Evolutionary conservation across 2,329 filamentous ascomycete genomes (phyloP).

Genomic region (Mollisiaceae sp.): DNA sequence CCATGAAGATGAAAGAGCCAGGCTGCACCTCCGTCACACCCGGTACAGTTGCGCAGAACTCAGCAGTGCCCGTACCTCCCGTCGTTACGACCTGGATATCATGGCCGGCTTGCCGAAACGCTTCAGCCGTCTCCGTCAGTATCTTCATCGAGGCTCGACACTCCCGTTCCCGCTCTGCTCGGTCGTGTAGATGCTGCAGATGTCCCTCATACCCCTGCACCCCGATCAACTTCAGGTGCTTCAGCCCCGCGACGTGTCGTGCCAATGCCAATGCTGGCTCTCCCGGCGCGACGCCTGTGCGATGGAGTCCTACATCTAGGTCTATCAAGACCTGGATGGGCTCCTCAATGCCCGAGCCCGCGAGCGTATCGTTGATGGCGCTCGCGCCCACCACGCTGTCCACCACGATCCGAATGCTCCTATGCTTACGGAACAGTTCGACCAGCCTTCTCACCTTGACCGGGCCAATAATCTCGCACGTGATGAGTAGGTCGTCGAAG

Average conservation of each 20-base stretch:
- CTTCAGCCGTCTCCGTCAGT: constrained; percentile 50
- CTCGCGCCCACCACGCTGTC: constrained; percentile 52
- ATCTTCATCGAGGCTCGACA: constrained; percentile 54
- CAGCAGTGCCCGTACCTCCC: constrained; percentile 57
- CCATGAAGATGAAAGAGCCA: constrained; percentile 62
- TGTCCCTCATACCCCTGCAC: constrained; percentile 60
- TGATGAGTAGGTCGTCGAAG: constrained; percentile 56
- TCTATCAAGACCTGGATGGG: constrained; percentile 52
- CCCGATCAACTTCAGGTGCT: constrained; percentile 51
- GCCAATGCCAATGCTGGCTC: constrained; percentile 49
- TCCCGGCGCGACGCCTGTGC: constrained; percentile 51
- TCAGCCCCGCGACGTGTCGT: constrained; percentile 44
- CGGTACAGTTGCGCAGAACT: constrained; percentile 56
- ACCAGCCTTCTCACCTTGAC: constrained; percentile 53
- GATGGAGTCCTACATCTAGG: constrained; percentile 55
- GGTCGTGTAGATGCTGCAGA: constrained; percentile 55
- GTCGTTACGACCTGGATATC: constrained; percentile 56
- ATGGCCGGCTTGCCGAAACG: constrained; percentile 49
- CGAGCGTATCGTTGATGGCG: constrained; percentile 52
- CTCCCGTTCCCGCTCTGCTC: constrained; percentile 47
- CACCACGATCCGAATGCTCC: constrained; percentile 51
- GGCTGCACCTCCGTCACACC: constrained; percentile 60
- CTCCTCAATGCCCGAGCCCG: constrained; percentile 43
- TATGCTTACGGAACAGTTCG: constrained; percentile 48
- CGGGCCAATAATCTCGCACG: constrained; percentile 54